Percentiles rank a stretch among this genome's conserved stretches.
These are phyloP conservation scores for Zhuliangozyma parablackwelliae DNA, from an alignment of 1,139 yeast species.

Conservation along the genomic window DNA sequence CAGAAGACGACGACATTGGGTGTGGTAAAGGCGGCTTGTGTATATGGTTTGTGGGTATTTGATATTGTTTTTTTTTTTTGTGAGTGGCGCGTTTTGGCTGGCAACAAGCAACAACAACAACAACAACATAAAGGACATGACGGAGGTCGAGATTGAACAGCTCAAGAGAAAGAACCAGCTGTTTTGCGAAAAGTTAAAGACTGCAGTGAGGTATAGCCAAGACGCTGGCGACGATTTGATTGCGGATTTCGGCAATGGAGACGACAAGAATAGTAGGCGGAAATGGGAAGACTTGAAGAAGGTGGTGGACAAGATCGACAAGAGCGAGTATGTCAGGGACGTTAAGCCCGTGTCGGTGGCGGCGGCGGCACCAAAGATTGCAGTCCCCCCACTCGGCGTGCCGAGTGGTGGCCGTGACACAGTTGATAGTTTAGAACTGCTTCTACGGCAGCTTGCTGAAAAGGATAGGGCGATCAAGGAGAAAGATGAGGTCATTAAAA, in stretches of 20 bases:
- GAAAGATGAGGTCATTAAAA: neutral
- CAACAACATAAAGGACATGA: neutral
- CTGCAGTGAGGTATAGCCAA: too few relatives aligned
- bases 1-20: constrained; percentile 3
- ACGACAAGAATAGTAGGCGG: too few relatives aligned
- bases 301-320: neutral
- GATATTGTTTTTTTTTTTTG: neutral
- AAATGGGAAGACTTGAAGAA: neutral
- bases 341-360: too few relatives aligned
- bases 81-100: neutral
- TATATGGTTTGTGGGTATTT: constrained; percentile 2
- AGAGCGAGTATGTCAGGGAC: neutral
- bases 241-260: too few relatives aligned
- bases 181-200: too few relatives aligned
- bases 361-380: neutral
- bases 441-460: neutral
- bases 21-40: neutral
- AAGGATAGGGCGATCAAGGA: neutral
- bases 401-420: neutral
- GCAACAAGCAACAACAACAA: neutral
- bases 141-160: too few relatives aligned
- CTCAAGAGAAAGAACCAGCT: too few relatives aligned
- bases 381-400: neutral
- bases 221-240: too few relatives aligned
- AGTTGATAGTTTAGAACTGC: neutral